Evolutionary conservation across 495 filamentous ascomycete genomes (phyloP), one percentile per base, ranked within the genome.

Genomic region (Trypethelium eluteriae): DNA sequence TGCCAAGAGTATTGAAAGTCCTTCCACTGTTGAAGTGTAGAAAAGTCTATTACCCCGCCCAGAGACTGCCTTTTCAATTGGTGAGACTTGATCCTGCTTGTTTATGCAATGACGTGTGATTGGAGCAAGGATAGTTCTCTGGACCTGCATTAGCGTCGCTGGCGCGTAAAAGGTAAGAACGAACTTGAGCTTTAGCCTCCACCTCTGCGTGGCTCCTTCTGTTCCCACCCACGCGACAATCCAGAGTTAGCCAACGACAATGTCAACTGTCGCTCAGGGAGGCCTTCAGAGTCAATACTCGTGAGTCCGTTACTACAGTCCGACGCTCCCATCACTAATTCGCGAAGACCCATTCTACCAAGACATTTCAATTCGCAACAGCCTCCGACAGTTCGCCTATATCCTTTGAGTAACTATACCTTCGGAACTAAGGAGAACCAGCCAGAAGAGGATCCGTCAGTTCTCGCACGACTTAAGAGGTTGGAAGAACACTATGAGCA

Each of bases 391-490:
- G 93, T 98, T 71, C 91, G 92, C 64, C 84, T 98, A 7, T 98
- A 93, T 76, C 94, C 94, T 25, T 84, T 98, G 38, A 96, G 91
- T 70, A 98, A 97, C 81, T 98, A 98, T 82, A 97, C 93, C 47
- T 98, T 98, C 75, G 93, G 93, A 65, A 95, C 93, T 18, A 98
- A 98, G 78, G 94, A 97, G 79, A 93, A 87, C 10, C 94, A 98
- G 76, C 94, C 94, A 2, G 94, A 98, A 78, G 94, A 98, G 77
- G 94, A 98, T 74, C 93, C 93, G 2, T 96, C 91, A 2, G 94
- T 98, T 6, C 82, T 95, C 61, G 93, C 93, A 38, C 91, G 94
- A 3, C 84, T 98, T 62, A 91, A 92, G 78, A 85, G 94, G 5
- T 83, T 98, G 12, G 92, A 98, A 74, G 92, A 98, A 71, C 93